Base-by-base conservation (phyloP, 2,329 filamentous ascomycete genomes). In the Colletotrichum viniferum region DNA sequence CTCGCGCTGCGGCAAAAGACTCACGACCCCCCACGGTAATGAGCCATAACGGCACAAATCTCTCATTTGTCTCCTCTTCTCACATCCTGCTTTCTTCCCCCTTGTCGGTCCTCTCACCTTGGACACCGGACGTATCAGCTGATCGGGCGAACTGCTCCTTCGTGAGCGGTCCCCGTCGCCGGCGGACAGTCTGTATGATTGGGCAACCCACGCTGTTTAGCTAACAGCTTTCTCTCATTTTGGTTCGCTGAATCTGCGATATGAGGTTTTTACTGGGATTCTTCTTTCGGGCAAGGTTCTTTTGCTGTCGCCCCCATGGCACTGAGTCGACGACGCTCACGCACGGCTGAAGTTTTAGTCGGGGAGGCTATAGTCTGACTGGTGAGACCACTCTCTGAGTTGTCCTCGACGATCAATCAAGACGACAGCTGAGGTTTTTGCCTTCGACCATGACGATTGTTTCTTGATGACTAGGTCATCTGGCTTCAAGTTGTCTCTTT, bases 21-120 rank as follows among this genome's bases (percentile, higher is more conserved):
- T 30, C 48, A 61, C 34, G 58, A 26, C 32, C 69, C 69, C 69
- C 73, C 73, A 73, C 73, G 73, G 73, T 73, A 73, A 60, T 32
- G 43, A 71, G 52, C 56, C 66, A 55, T 38, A 24, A 58, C 16
- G 52, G 32, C 66, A 55, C 55, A n/a, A 58, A 26, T 18, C 66
- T 71, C 60, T 62, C 38, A 61, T 75, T 66, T 69, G 14, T 52
- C 60, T 71, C 48, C 34, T 62, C 9, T 38, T 38, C 43, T 48
- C 60, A 52, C 26, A 30, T 65, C 36, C 55, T 24, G 56, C 24
- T 64, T 21, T 10, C 36, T 18, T 60, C 38, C 38, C 26, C 56
- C 68, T 63, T 64, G 28, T 43, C n/a, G 14, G 30, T 9, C 43
- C 38, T 60, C 34, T 64, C 34, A 36, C n/a, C 7, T 21, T 64